These are phyloP conservation scores for Fraxinus nigra DNA, from an alignment of 305 asterid genomes.

Conservation along the genomic window DNA sequence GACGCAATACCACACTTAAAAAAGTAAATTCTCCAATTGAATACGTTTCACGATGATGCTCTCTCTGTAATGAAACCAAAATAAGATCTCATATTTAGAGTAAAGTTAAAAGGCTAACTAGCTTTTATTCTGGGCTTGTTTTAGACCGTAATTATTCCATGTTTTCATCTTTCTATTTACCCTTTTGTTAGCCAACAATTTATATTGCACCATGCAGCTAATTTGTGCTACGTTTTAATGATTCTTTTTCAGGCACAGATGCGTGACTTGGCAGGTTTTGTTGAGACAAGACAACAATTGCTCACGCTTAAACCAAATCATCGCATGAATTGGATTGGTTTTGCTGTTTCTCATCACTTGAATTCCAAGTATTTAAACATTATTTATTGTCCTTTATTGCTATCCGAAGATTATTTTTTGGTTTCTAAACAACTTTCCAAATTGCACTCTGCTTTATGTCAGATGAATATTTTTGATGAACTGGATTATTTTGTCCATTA, in stretches of 20 bases:
- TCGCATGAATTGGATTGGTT: constrained; percentile 99
- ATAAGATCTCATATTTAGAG: background rate
- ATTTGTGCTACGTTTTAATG: constrained; percentile 18
- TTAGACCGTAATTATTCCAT: background rate
- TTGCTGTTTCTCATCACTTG: constrained; percentile 92
- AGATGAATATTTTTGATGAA: background rate
- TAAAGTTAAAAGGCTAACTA: background rate
- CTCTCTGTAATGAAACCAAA: background rate
- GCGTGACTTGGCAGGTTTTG: constrained; percentile 97
- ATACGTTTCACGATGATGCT: background rate
- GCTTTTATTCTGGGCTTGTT: background rate
- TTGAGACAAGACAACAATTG: constrained; percentile 93
- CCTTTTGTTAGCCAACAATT: background rate
- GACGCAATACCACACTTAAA: background rate
- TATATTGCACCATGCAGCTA: constrained; percentile 10
- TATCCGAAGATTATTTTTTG: background rate
- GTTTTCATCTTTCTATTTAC: background rate
- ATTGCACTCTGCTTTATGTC: background rate
- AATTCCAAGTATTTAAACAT: constrained; percentile 55
- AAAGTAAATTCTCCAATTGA: background rate
- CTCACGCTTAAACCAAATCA: constrained; percentile 96
- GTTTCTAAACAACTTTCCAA: background rate
- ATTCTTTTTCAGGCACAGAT: constrained; percentile 78
- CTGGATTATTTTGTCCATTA: constrained; percentile 15
- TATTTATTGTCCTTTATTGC: background rate